Evolutionary conservation across 805 yeast genomes (phyloP), one percentile per base, ranked within the genome.

Genomic region (Zygosaccharomyces rouxii): DNA sequence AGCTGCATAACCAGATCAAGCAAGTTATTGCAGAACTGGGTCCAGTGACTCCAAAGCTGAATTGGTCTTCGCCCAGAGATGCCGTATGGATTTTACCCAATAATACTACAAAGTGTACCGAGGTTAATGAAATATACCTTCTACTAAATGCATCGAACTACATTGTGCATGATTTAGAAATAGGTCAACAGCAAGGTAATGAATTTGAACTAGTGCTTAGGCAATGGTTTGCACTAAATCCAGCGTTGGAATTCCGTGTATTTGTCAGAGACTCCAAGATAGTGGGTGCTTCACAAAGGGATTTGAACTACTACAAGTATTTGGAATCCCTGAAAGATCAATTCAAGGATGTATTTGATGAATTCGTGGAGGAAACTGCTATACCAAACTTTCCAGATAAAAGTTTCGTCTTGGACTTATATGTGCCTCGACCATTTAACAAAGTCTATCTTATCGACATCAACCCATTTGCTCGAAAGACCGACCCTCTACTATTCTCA

Each of bases 21-120:
- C 50, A 56, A 0, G 60, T 73, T 0, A 77, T 94, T 11, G 51
- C 55, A 2, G 71, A 73, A 38, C 70, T 76, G 42, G 84, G 85
- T 0, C 69, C 79, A 1, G 88, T 89, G 2, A 76, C 88, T 1
- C 98, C 98, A 1, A 94, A 94, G 61, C 71, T 92, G 56, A 94
- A 94, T 71, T 94, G 99, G 99, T 89, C 97, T 0, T 86, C 97
- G 1, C 99, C 99, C 1, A 84, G 83, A 61, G 99, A 94, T 68
- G 87, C 98, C 1, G 78, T 83, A 0, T 94, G 98, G 99, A 92
- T 94, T 18, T 69, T 86, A 59, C 76, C 94, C 2, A 81, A 85
- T 28, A 86, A 88, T 58, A 76, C 87, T 2, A 77, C 85, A 76
- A 77, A 79, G 59, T 90, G 98, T 60, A 72, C 69, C 13, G 76